Conservation (phyloP, 345 rosid genomes). For the Syzygium oleosum region DNA sequence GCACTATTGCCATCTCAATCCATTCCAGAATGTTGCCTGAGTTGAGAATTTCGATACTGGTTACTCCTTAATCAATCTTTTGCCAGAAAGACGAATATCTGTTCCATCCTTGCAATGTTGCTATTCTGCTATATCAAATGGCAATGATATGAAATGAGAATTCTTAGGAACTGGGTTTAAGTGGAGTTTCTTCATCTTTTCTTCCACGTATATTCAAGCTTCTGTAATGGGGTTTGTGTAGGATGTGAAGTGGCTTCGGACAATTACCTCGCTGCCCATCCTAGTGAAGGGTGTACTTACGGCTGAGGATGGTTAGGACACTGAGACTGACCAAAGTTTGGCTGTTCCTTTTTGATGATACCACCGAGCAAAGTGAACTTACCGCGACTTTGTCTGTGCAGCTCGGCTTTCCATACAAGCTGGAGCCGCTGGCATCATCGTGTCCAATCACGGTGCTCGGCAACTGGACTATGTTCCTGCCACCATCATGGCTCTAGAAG, state of each 20-base stretch:
- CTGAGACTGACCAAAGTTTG: neutral
- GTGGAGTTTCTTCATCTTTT: neutral
- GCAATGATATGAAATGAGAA: neutral
- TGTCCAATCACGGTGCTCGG: conserved; percentile 94
- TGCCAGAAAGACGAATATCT: neutral
- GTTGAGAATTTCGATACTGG: neutral
- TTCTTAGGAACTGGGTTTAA: neutral
- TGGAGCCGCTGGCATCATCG: conserved; percentile 91
- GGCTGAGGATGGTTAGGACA: conserved; percentile 63
- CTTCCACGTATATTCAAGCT: neutral
- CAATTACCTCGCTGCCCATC: conserved; percentile 76
- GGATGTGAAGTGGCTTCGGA: conserved; percentile 87
- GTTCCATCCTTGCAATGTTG: neutral
- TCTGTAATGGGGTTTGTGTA: conserved; percentile 7
- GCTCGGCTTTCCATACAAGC: conserved; percentile 61
- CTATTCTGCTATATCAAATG: neutral
- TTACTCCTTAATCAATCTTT: neutral
- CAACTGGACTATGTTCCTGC: conserved; percentile 94
- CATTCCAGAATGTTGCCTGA: neutral
- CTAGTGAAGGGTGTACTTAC: conserved; percentile 86
- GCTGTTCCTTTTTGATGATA: neutral
- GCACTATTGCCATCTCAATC: neutral
- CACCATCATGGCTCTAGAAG: conserved; percentile 77
- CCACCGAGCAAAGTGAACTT: neutral
- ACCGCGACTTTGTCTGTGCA: conserved; percentile 16